Evolutionary conservation across 495 filamentous ascomycete genomes (phyloP).

Genomic region (Penicillium odoratum): DNA sequence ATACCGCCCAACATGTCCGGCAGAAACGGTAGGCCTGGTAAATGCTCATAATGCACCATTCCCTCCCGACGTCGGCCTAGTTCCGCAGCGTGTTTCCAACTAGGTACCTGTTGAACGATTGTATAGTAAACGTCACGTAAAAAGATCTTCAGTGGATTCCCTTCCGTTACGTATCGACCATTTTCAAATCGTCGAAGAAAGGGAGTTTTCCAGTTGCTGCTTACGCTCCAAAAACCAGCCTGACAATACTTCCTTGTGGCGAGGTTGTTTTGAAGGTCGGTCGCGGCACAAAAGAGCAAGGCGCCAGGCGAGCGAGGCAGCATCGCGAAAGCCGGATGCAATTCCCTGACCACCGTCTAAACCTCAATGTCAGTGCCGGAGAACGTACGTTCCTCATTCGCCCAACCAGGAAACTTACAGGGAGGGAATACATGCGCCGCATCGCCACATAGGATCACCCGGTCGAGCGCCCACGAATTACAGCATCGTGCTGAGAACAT

Average conservation of each 20-base stretch:
- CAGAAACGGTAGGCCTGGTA: constrained; percentile 32
- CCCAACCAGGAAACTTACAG: constrained; percentile 38
- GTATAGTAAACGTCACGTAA: constrained; percentile 35
- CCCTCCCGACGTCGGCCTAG: constrained; percentile 29
- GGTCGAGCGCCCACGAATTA: constrained; percentile 48
- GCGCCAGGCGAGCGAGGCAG: constrained; percentile 46
- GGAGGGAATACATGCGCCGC: constrained; percentile 58
- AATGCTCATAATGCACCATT: constrained; percentile 26
- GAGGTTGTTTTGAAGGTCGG: not conserved
- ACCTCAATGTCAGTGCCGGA: too few relatives aligned
- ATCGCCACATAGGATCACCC: constrained; percentile 51
- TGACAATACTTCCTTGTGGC: constrained; percentile 17
- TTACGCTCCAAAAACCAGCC: constrained; percentile 42
- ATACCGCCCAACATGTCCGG: constrained; percentile 9
- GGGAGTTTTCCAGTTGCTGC: constrained; percentile 37
- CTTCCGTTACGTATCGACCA: constrained; percentile 32
- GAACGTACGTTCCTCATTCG: too few relatives aligned
- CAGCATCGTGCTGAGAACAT: constrained; percentile 46
- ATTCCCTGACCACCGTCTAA: constrained; percentile 53
- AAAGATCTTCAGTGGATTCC: constrained; percentile 26
- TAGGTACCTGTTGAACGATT: constrained; percentile 30
- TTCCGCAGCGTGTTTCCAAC: constrained; percentile 24
- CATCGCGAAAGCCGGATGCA: constrained; percentile 42
- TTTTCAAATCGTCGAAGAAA: constrained; percentile 35
- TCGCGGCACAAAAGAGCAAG: constrained; percentile 34